Evolutionary conservation across 2,329 filamentous ascomycete species (phyloP).

Genomic region (Colletotrichum sp.): DNA sequence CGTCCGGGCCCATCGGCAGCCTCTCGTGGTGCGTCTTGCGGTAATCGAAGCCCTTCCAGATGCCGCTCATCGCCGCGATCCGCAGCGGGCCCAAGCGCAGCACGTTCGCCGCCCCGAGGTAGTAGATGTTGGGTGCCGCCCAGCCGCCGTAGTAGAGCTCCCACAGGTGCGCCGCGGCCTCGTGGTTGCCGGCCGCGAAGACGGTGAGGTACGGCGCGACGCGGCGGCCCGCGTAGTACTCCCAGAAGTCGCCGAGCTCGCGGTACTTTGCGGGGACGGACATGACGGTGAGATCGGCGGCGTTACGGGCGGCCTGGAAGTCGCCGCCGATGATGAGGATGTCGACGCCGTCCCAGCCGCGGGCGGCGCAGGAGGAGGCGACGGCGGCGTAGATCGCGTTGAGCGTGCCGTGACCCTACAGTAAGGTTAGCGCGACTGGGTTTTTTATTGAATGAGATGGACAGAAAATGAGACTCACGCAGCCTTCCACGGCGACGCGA

Average conservation of each 20-base stretch:
- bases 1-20: slow-evolving; percentile 78
- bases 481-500: slow-evolving; percentile 85
- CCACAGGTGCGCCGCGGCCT: slow-evolving; percentile 87
- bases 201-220: slow-evolving; percentile 87
- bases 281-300: slow-evolving; percentile 85
- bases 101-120: slow-evolving; percentile 91
- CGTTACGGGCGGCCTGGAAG: slow-evolving; percentile 86
- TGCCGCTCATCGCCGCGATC: slow-evolving; percentile 89
- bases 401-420: slow-evolving; percentile 86
- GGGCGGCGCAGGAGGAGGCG: slow-evolving; percentile 67
- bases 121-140: slow-evolving; percentile 97
- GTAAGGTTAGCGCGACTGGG: not conserved
- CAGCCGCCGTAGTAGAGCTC: slow-evolving; percentile 97
- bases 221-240: slow-evolving; percentile 84
- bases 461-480: slow-evolving; percentile 57
- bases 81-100: slow-evolving; percentile 82
- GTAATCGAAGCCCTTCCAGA: slow-evolving; percentile 94
- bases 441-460: not conserved
- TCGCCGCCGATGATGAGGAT: slow-evolving; percentile 94
- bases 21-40: slow-evolving; percentile 82
- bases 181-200: slow-evolving; percentile 94
- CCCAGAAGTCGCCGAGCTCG: slow-evolving; percentile 86
- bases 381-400: slow-evolving; percentile 90
- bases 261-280: slow-evolving; percentile 89
- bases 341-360: slow-evolving; percentile 83